Percentiles rank a stretch among this genome's conserved stretches.
phyloP scores from a whole-genome alignment of 2,329 filamentous ascomycete species.

The Cadophora sp. region DNA sequence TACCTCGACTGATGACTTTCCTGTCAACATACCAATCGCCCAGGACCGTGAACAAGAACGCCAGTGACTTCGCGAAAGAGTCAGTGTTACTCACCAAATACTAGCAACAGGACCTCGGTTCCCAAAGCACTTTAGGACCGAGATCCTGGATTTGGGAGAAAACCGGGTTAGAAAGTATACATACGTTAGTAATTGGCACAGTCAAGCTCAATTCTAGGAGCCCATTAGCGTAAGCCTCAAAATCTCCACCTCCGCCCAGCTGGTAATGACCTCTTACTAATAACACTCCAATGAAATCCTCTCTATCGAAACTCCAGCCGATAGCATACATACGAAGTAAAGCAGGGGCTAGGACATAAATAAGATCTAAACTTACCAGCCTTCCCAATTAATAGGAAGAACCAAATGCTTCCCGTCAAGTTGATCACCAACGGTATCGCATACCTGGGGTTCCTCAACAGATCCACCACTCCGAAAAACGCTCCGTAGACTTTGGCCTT shows the following conservation, averaged over 20 bases:
- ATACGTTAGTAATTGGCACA: slow-evolving; percentile 84
- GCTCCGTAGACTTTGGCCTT: slow-evolving; percentile 67
- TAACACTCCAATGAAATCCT: neutral
- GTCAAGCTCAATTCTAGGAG: slow-evolving; percentile 83
- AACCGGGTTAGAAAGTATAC: neutral
- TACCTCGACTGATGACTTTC: slow-evolving; percentile 86
- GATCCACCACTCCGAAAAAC: slow-evolving; percentile 77
- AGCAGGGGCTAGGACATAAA: slow-evolving; percentile 1
- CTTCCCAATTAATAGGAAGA: slow-evolving; percentile 91
- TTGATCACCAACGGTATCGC: slow-evolving; percentile 86
- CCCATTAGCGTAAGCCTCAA: slow-evolving; percentile 2
- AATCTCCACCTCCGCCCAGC: slow-evolving; percentile 1
- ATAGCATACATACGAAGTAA: neutral
- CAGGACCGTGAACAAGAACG: slow-evolving; percentile 93
- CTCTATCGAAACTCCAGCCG: neutral
- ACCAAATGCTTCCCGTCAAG: slow-evolving; percentile 93
- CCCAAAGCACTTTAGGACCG: neutral
- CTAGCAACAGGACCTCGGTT: neutral
- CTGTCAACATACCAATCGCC: slow-evolving; percentile 95
- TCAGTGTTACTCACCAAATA: neutral
- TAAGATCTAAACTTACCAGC: slow-evolving; percentile 67
- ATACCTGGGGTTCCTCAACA: slow-evolving; percentile 83
- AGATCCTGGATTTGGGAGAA: neutral
- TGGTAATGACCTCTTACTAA: neutral
- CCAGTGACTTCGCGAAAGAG: slow-evolving; percentile 63